Percentiles rank a stretch among this genome's conserved stretches.
Conservation (phyloP, 371 early-diverging fungal species). For the Mycotypha africana region DNA sequence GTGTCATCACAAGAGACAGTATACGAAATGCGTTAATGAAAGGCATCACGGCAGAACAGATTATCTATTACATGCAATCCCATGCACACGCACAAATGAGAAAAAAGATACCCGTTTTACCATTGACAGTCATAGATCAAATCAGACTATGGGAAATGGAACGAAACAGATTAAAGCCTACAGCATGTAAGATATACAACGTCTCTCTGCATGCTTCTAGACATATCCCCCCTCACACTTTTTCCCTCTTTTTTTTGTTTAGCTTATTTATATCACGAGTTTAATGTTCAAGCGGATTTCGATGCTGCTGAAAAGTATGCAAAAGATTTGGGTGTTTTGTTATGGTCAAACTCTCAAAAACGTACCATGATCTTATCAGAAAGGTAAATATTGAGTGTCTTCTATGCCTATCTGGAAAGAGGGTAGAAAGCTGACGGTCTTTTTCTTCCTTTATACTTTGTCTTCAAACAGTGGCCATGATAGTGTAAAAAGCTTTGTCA, state of each 20-base stretch:
- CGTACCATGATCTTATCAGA: conserved; percentile 61
- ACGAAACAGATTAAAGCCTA: conserved; percentile 76
- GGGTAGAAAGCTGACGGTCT: not conserved
- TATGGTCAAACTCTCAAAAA: conserved; percentile 68
- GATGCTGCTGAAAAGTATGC: conserved; percentile 74
- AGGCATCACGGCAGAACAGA: conserved; percentile 97
- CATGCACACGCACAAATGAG: conserved; percentile 94
- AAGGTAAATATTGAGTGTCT: conserved; percentile 28
- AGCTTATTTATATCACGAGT: conserved; percentile 82
- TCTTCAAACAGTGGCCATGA: conserved; percentile 60
- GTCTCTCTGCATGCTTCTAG: too few species aligned
- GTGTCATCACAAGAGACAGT: conserved; percentile 89
- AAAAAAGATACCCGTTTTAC: conserved; percentile 78
- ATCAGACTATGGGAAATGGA: conserved; percentile 97
- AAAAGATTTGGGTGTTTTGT: conserved; percentile 66
- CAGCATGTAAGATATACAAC: conserved; percentile 34
- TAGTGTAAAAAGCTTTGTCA: conserved; percentile 52
- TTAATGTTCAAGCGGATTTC: conserved; percentile 72
- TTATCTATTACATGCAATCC: conserved; percentile 79
- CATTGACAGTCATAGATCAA: conserved; percentile 94
- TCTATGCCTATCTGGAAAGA: not conserved
- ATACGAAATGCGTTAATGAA: conserved; percentile 83
- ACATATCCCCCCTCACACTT: too few species aligned
- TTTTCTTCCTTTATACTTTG: not conserved
- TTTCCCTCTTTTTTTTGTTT: too few species aligned